Evolutionary conservation across 441 rosid genomes (phyloP), one percentile per base, ranked within the genome.

Genomic region (Populus hybrid): DNA sequence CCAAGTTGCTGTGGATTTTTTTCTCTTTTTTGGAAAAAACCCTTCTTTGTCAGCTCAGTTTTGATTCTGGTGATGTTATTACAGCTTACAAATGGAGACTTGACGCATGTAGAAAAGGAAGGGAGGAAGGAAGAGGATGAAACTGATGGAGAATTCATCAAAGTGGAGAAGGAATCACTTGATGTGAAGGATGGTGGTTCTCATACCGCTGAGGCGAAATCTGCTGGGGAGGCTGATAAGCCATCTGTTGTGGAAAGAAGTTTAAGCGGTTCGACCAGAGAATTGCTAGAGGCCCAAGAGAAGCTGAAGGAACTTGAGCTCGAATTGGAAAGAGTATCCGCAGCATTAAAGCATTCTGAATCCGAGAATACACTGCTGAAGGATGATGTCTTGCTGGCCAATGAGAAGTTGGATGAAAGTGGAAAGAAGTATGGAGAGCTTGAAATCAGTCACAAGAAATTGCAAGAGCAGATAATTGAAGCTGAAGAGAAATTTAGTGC

Each of bases 111-210:
- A 20, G 88, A 82, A 59, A 89, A 82, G 76, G 91, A 71, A 77
- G 90, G 81, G 31, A 88, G 84, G 80, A 91, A 90, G 82, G 98
- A 93, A 73, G 97, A 92, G 71, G 97, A 94, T 69, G 98, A 93
- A 84, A 84, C 85, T 71, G 99, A 89, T 78, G 98, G 94, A 71
- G 99, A 89, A 82, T 97, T 97, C 88, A 92, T 97, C 72, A 97
- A 97, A 83, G 95, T 97, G 70, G 98, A 96, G 87, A 93, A 84
- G 88, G 99, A 94, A 82, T 83, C 88, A 9, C 75, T 91, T 10
- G 95, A 91, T 76, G 83, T 79, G 45, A 92, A 91, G 79, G 97
- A 89, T 74, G 79, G 77, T 74, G 80, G 77, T 74, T 74, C 90
- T 36, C 83, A 82, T 80, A 70, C 68, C 67, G 82, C 80, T 23